These are phyloP conservation scores for Trichoderma guizhouense DNA, from an alignment of 2,329 filamentous ascomycete species.

Conservation along the genomic window DNA sequence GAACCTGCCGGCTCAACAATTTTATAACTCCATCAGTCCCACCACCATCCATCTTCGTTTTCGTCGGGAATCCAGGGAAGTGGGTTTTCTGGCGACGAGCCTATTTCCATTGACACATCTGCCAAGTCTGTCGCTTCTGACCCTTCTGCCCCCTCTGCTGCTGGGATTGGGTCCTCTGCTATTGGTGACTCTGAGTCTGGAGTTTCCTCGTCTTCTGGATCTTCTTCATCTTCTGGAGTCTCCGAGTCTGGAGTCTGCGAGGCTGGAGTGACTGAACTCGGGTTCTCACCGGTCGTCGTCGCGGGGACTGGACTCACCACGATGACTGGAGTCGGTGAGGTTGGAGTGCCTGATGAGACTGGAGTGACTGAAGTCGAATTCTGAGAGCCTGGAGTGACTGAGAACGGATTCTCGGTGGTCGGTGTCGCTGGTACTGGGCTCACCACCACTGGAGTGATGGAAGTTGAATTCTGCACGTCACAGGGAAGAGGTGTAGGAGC, in stretches of 20 bases:
- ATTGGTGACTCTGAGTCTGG: background rate
- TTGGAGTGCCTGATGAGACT: background rate
- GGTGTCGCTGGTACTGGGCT: background rate
- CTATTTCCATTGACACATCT: background rate
- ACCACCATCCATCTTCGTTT: background rate
- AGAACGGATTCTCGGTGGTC: background rate
- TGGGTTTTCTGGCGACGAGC: background rate
- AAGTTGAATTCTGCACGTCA: background rate
- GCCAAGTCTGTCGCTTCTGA: background rate
- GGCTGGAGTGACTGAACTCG: background rate
- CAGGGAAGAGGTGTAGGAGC: conserved; percentile 25
- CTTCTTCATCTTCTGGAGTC: no score
- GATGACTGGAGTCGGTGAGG: background rate
- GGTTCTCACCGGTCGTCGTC: background rate
- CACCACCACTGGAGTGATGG: background rate
- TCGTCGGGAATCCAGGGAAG: background rate
- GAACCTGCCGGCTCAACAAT: background rate
- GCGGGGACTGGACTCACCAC: no score
- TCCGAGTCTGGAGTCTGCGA: background rate
- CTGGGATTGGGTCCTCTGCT: background rate
- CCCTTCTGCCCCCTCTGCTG: background rate
- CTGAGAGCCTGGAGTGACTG: background rate
- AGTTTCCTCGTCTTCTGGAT: background rate
- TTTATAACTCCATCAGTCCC: background rate
- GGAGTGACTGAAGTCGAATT: background rate